Evolutionary conservation across 1,284 basidiomycete species (phyloP).

Genomic region (Somion occarium): DNA sequence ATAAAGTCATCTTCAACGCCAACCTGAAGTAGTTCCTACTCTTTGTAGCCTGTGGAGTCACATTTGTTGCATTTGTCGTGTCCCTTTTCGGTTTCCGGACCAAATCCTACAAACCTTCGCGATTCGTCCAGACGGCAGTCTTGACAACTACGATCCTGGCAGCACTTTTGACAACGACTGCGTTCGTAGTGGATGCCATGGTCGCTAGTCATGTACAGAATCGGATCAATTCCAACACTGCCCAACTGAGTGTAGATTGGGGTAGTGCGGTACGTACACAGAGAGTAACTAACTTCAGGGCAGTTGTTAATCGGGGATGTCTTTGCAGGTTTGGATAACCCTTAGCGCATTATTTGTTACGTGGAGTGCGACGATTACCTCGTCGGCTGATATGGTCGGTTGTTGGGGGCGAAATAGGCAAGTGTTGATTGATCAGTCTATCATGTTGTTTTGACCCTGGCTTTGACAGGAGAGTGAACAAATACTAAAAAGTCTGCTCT

Average conservation of each 20-base stretch:
- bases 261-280: background rate
- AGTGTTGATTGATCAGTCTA: too few relatives aligned
- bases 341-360: background rate
- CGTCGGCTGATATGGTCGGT: too few relatives aligned
- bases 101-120: background rate
- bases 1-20: too few relatives aligned
- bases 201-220: background rate
- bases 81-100: background rate
- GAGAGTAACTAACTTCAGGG: background rate
- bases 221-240: background rate
- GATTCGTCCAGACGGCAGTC: background rate
- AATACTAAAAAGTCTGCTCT: too few relatives aligned
- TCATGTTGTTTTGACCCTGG: too few relatives aligned
- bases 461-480: too few relatives aligned
- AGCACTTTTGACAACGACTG: background rate
- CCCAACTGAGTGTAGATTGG: background rate
- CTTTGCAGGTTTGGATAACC: background rate
- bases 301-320: background rate
- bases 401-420: too few relatives aligned
- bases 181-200: background rate
- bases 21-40: too few relatives aligned
- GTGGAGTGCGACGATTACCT: background rate
- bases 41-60: background rate
- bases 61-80: background rate
- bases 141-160: background rate